Evolutionary conservation across 805 yeast genomes (phyloP).

Genomic region (Wickerhamomyces bisporus): DNA sequence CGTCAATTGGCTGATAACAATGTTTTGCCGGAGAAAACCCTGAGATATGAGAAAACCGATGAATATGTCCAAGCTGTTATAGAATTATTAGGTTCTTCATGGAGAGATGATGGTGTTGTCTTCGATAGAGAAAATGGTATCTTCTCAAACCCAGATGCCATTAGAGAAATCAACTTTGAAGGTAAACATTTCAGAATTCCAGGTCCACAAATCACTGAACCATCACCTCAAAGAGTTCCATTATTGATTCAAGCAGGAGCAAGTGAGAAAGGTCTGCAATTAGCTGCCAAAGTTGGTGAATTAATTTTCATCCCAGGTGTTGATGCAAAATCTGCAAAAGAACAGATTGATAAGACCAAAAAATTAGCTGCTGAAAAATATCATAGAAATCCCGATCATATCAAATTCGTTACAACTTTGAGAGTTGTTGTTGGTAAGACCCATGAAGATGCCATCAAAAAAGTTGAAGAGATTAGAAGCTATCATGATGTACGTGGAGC

Average conservation of each 20-base stretch:
- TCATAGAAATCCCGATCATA: constrained; percentile 32
- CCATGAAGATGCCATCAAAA: constrained; percentile 31
- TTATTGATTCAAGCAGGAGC: constrained; percentile 40
- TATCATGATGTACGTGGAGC: constrained; percentile 24
- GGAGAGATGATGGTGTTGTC: constrained; percentile 34
- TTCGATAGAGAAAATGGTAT: constrained; percentile 23
- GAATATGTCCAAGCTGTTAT: constrained; percentile 36
- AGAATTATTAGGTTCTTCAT: constrained; percentile 33
- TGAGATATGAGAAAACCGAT: constrained; percentile 35
- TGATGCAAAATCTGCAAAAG: constrained; percentile 27
- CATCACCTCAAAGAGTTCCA: constrained; percentile 38
- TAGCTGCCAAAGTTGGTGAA: constrained; percentile 39
- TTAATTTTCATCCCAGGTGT: constrained; percentile 32
- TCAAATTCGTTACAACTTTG: constrained; percentile 32
- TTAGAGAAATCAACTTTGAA: constrained; percentile 32
- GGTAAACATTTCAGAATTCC: constrained; percentile 36
- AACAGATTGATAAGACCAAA: constrained; percentile 27
- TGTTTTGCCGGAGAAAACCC: constrained; percentile 32
- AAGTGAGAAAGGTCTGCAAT: constrained; percentile 32
- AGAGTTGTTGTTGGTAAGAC: constrained; percentile 32
- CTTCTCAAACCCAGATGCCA: constrained; percentile 31
- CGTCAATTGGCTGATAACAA: constrained; percentile 31
- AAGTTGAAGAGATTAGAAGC: constrained; percentile 23
- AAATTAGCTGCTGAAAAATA: constrained; percentile 26
- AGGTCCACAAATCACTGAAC: constrained; percentile 35